Evolutionary conservation across 148 eudicot genomes (phyloP), one percentile per base, ranked within the genome.

Genomic region (Salicornia ramosissima): DNA sequence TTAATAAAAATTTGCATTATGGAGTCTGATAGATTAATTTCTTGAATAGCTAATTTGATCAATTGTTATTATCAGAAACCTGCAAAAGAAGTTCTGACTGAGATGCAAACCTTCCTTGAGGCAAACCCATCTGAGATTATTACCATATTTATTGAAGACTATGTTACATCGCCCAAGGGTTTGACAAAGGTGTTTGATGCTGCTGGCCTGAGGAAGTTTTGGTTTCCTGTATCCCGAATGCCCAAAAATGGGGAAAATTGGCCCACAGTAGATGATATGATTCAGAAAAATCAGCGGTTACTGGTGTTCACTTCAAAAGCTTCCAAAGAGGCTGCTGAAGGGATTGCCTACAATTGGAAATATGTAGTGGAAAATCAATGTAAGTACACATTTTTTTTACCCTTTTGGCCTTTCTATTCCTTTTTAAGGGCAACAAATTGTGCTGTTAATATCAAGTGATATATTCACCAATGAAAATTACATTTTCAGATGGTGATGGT

Each of bases 341-440:
- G 96, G 61, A 94, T 94, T 68, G 99, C 99, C 24, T 91, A 91
- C 73, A 86, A 88, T 39, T 94, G 99, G 99, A 88, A 68, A 72
- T 89, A 94, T 66, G 50, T 91, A 25, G 92, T 87, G 33, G 99
- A 94, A 75, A 94, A 94, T 64, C 99, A 91, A 79, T 94, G 99
- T 94, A 79, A 90, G 98, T 72, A 61, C 45, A 13, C 14, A 6
- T 49, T 49, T 3, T 19, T 0, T 49, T 46, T 46, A 28, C 59
- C 59, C 25, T 24, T 54, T 6, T 52, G 24, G 15, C n/a, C n/a
- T 36, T 36, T 36, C 40, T 36, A 3, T 8, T 36, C 40, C 8
- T 36, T 36, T 3, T 3, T 36, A 36, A 8, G 40, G 40, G n/a
- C 28, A 54, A 25, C 16, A 22, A 62, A 10, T 39, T 40, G 1